Evolutionary conservation across 345 rosid genomes (phyloP), one percentile per base, ranked within the genome.

Genomic region (Triadica sebifera): DNA sequence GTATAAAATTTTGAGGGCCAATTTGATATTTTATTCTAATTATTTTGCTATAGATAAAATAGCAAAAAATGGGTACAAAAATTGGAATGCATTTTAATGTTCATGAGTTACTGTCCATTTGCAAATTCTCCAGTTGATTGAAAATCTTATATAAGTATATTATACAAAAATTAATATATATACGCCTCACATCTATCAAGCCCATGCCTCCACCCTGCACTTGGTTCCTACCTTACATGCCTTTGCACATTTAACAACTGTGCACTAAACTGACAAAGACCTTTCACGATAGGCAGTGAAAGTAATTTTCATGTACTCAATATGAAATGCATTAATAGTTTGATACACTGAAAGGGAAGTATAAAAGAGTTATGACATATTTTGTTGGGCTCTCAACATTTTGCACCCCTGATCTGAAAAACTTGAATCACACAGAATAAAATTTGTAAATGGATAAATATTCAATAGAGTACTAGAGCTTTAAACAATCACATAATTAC

Each of bases 331-430:
- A 61, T n/a, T 37, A 12, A 62, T 34, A 38, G 20, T 61, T 25
- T 50, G 37, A 45, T 6, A 19, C 53, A 43, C 9, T 55, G 12
- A 6, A 24, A 71, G 39, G 25, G 53, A 25, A 22, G 62, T 15
- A 17, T 25, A 24, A 24, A 20, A 12, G 20, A 65, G 59, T 53
- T n/a, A 67, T 60, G 60, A 79, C 86, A 82, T 83, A 84, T 91
- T 77, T 81, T 74, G 60, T 78, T 8, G 83, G 70, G 71, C 77
- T 85, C 78, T 86, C 89, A 43, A 90, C 87, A 84, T 83, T 87
- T 79, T 86, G 90, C 63, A 86, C 89, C 64, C 81, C 82, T 74
- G 91, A 75, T 83, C 80, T 89, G 56, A 89, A 70, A 67, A 85
- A 81, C 80, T 93, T 85, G 87, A 22, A 80, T 68, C 67, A 34